Base-by-base conservation (phyloP, 2,329 filamentous ascomycete species). In the Ophiostoma novo-ulmi region DNA sequence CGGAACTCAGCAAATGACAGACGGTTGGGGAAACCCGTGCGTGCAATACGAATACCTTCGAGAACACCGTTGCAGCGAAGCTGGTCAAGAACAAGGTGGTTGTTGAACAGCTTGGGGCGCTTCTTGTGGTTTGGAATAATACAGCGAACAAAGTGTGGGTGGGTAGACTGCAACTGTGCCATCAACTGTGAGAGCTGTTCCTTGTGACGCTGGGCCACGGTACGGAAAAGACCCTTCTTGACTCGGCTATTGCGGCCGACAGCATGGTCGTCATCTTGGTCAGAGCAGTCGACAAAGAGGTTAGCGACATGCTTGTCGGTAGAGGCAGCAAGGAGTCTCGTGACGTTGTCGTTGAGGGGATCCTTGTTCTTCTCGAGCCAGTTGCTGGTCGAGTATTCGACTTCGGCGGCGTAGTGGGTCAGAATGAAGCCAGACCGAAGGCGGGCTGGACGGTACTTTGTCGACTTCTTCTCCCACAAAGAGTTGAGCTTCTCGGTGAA, bases 321-420 rank as follows among this genome's bases (percentile, higher is more conserved):
- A 0, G 96, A 99, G 17, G 86, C 85, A 52, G 94, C 92, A 48
- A 99, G 85, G 8, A 99, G 85, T 31, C 93, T 88, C 0, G 96
- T 99, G 73, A 99, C 86, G 73, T 98, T 99, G 84, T 99, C 96
- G 76, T 98, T 98, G 65, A 99, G 80, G 1, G 95, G 96, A 77
- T 99, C 95, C 79, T 99, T 99, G 84, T 99, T 99, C 85, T 98
- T 99, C 80, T 98, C 94, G 44, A 99, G 82, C 95, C 95, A 99
- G 71, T 91, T 91, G 71, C 94, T 88, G 0, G 95, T 99, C 0
- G 91, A 93, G 79, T 99, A 99, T 79, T 99, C 96, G 2, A 99
- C 95, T 79, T 98, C 95, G 36, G 95, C 94, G 35, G 95, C 95
- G 77, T 99, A 99, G 78, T 99, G 95, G 0, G 95, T 99, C 26